These are phyloP conservation scores for Penicillium lagena DNA, from an alignment of 495 filamentous ascomycete genomes.

Conservation along the genomic window DNA sequence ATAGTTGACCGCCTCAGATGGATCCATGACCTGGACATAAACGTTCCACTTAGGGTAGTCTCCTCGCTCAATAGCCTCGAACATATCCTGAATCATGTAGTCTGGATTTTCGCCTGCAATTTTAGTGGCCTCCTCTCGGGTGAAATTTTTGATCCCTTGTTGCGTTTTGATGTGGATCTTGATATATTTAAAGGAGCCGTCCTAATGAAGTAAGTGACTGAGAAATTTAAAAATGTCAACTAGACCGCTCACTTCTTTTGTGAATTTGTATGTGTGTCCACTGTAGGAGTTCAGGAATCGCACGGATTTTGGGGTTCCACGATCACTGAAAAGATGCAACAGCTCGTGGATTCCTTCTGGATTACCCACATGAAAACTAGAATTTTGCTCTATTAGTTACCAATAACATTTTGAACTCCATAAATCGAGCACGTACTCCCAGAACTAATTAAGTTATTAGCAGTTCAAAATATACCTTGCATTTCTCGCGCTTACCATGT, in stretches of 20 bases:
- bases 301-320: constrained; percentile 54
- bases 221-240: constrained; percentile 3
- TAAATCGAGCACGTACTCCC: constrained; percentile 45
- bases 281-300: constrained; percentile 60
- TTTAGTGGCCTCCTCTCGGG: constrained; percentile 47
- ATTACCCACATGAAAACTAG: constrained; percentile 49
- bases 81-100: constrained; percentile 28
- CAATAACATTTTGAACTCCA: constrained; percentile 43
- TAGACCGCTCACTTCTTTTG: constrained; percentile 39
- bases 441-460: constrained; percentile 16
- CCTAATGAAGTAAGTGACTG: constrained; percentile 22
- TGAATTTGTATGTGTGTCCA: constrained; percentile 63
- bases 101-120: constrained; percentile 46
- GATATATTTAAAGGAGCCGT: constrained; percentile 56
- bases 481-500: constrained; percentile 28
- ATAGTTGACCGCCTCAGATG: constrained; percentile 22
- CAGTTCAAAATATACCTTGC: background rate
- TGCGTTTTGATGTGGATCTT: constrained; percentile 64
- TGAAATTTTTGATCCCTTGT: constrained; percentile 54
- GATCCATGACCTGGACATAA: constrained; percentile 43
- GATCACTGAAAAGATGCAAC: constrained; percentile 59
- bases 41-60: constrained; percentile 39
- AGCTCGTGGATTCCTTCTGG: constrained; percentile 59
- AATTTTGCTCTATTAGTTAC: constrained; percentile 19
- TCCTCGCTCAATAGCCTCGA: constrained; percentile 25